Evolutionary conservation across 2,329 filamentous ascomycete genomes (phyloP).

Genomic region (Daldinia sp.): DNA sequence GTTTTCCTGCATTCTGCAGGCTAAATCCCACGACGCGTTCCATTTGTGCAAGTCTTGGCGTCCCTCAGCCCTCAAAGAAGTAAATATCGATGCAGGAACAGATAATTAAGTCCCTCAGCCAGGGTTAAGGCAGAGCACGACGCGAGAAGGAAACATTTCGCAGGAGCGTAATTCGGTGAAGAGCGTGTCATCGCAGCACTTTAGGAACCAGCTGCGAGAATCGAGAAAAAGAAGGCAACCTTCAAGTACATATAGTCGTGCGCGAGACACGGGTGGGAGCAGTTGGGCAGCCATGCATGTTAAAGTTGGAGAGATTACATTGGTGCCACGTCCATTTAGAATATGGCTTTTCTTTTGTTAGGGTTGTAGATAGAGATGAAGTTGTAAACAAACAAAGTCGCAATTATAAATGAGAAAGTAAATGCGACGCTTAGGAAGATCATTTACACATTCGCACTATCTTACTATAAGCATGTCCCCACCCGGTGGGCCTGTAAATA

Average conservation of each 20-base stretch:
- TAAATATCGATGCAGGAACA: conserved; percentile 31
- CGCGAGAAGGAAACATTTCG: conserved; percentile 16
- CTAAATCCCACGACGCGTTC: conserved; percentile 29
- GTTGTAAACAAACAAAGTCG: conserved; percentile 9
- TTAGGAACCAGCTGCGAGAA: conserved; percentile 31
- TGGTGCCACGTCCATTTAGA: conserved; percentile 36
- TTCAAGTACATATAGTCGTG: conserved; percentile 40
- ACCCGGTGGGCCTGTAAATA: not conserved
- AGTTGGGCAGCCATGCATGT: conserved; percentile 43
- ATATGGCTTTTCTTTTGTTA: conserved; percentile 11
- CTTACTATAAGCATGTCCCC: not conserved
- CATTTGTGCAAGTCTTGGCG: conserved; percentile 24
- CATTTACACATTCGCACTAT: too few species aligned
- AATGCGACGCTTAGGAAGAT: not conserved
- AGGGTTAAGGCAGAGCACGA: conserved; percentile 19
- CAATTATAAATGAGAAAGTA: conserved; percentile 3
- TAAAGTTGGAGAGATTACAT: conserved; percentile 31
- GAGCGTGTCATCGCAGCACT: conserved; percentile 32
- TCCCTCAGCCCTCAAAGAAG: conserved; percentile 21
- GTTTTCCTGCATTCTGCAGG: conserved; percentile 20
- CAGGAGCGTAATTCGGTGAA: conserved; percentile 30
- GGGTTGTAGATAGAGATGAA: conserved; percentile 7
- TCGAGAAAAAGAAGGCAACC: conserved; percentile 36
- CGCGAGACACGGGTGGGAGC: conserved; percentile 31
- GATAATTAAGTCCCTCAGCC: conserved; percentile 22